Evolutionary conservation across 345 rosid species (phyloP).

Genomic region (Laguncularia racemosa): DNA sequence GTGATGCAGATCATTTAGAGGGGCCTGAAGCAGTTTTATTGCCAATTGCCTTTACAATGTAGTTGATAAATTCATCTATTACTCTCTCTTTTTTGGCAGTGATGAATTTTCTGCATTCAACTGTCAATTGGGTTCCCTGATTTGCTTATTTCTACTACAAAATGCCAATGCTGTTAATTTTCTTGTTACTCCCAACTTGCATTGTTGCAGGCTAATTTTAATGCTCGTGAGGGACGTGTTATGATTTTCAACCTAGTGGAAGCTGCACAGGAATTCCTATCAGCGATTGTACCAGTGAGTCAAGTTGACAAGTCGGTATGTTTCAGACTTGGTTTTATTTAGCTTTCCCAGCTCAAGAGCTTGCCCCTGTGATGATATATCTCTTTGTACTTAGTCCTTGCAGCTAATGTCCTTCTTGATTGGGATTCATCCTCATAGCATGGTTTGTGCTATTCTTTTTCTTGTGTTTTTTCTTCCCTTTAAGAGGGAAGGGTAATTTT

Average conservation of each 20-base stretch:
- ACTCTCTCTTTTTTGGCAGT: background rate
- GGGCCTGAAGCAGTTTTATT: no score
- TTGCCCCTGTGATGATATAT: no score
- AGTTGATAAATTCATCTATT: no score
- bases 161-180: background rate
- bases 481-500: no score
- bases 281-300: slow-evolving; percentile 56
- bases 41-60: no score
- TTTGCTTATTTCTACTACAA: background rate
- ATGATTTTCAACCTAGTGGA: slow-evolving; percentile 96
- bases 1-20: no score
- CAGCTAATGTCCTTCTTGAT: no score
- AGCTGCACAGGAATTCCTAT: slow-evolving; percentile 95
- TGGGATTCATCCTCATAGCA: no score
- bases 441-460: no score
- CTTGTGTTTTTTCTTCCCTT: no score
- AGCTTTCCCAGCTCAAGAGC: background rate
- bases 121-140: no score
- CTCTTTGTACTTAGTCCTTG: no score
- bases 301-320: slow-evolving; percentile 53
- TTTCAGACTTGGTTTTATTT: slow-evolving; percentile 4
- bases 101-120: background rate
- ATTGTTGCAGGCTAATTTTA: slow-evolving; percentile 54
- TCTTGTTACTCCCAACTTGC: slow-evolving; percentile 1
- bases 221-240: slow-evolving; percentile 91